phyloP scores from a whole-genome alignment of 23 red algal species.

The Pyropia yezoensis region DNA sequence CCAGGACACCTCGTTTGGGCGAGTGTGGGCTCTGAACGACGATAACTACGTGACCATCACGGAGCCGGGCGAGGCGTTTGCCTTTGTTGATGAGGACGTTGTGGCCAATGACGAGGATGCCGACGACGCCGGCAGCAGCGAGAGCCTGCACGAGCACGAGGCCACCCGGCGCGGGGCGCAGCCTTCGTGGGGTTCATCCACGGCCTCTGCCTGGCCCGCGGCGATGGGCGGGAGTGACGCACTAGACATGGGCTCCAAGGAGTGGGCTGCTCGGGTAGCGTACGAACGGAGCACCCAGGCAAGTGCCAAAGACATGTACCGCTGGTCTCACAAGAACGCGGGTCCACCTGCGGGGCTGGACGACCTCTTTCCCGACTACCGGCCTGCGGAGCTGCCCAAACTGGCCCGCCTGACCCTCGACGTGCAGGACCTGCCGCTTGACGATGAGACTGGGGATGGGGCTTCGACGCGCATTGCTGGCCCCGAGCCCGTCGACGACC shows the following conservation, averaged over 20 bases:
- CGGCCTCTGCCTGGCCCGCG: conserved; percentile 24
- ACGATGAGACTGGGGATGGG: neutral
- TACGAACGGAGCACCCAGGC: conserved; percentile 35
- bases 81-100: conserved; percentile 37
- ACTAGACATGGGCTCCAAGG: conserved; percentile 26
- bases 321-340: conserved; percentile 21
- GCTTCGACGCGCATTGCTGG: conserved; percentile 1
- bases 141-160: conserved; percentile 23
- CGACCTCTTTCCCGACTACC: conserved; percentile 20
- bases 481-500: neutral
- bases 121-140: no score
- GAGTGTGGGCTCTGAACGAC: conserved; percentile 57
- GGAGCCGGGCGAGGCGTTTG: conserved; percentile 55
- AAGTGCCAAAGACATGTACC: conserved; percentile 35
- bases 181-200: conserved; percentile 41
- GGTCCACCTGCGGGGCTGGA: conserved; percentile 21
- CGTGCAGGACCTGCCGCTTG: neutral
- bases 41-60: conserved; percentile 59
- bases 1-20: conserved; percentile 32
- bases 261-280: conserved; percentile 45
- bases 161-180: conserved; percentile 29
- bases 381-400: neutral
- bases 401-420: conserved; percentile 3
- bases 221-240: neutral
- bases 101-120: conserved; percentile 35